Evolutionary conservation across 129 eudicot genomes (phyloP), one percentile per base, ranked within the genome.

Genomic region (Flaveria sonorensis): DNA sequence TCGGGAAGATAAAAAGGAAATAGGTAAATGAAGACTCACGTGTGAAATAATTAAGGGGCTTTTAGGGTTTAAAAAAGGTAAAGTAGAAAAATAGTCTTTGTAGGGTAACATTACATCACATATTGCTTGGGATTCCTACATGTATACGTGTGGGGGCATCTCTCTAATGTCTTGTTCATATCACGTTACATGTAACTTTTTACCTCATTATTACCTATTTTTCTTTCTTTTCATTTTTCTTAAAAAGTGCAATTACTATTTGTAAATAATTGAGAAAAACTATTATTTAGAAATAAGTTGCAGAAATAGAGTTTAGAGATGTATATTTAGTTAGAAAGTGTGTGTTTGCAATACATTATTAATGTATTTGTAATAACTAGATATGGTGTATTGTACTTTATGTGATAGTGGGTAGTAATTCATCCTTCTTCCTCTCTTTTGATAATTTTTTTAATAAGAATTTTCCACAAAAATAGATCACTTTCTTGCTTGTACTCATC

Each of bases 41-140:
- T 80, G 83, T 80, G 83, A 80, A 66, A 80, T 80, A 66, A 80
- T 73, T 66, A 80, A 32, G 55, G 79, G 48, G 60, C 79, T 73
- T 80, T 80, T 65, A 67, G 74, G 69, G 62, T 73, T 53, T 80
- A 53, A 57, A 80, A 74, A 73, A 73, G 79, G 79, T 52, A 80
- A 80, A 73, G 83, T 66, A 43, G 75, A n/a, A 56, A 77, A 80
- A 66, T 56, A 43, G 75, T 43, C 46, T 53, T n/a, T 52, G 83
- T 80, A 50, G 83, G 83, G 83, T 40, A 72, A 64, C 68, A 24
- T 56, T 24, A 47, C 32, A 70, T 62, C 8, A 13, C 36, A 57
- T 62, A 45, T 46, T 60, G 62, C 77, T 59, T 78, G 77, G 71
- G 75, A 69, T 78, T 78, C 76, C 82, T 70, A 78, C 82, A 78